Base-by-base conservation (phyloP, 208 protist species). In the Strigomonas culicis region DNA sequence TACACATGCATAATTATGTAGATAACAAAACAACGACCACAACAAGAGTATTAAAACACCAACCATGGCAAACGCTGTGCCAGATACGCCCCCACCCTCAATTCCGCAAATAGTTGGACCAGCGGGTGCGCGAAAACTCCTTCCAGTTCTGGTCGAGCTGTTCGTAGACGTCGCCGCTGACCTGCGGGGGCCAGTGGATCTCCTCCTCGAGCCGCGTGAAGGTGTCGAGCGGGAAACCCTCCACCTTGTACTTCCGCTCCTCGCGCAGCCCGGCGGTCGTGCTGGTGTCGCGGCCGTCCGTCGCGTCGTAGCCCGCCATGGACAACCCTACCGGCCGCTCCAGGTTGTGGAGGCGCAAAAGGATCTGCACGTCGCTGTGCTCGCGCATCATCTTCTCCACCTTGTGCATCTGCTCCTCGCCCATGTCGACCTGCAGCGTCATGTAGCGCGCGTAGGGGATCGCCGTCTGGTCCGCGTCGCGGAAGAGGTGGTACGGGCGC, bases 111-210 rank as follows among this genome's bases (percentile, higher is more conserved):
- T 80, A 96, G 61, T 87, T 93, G 0, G 90, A 94, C 90, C 90
- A 96, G 22, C 90, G 77, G 21, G 90, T 96, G 10, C 90, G 86
- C 4, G 90, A 92, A 68, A 96, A 96, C 72, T 96, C 90, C 72
- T 96, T 96, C 90, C 90, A 96, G 70, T 93, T 93, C 86, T 92
- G 92, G 27, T 96, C 90, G 17, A 96, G 69, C 66, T 96, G 90
- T 56, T 93, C 83, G 55, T 93, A 93, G 47, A 93, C 84, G 59
- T 96, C 90, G 27, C 79, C 75, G 21, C 79, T 85, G 15, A 83
- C 82, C 81, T 96, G 90, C 50, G 90, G 90, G 6, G 90, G 83
- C 87, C 90, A 96, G 72, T 96, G 88, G 68, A 94, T 92, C 66
- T 96, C 90, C 72, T 93, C 86, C 68, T 96, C 86, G 13, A 91